phyloP scores from a whole-genome alignment of 306 rosid genomes.

The Prunus davidiana region DNA sequence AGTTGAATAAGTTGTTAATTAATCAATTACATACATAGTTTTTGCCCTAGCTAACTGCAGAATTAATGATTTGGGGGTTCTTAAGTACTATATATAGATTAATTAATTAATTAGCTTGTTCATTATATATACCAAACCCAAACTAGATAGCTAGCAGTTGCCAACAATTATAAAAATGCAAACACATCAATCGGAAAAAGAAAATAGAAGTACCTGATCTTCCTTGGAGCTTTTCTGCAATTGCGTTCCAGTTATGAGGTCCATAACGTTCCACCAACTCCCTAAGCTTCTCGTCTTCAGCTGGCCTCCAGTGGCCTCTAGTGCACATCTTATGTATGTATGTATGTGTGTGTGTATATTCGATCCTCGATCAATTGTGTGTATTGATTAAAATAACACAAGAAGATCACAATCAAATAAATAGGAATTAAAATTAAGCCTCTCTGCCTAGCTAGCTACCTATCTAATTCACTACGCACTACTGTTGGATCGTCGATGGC shows the following conservation, averaged over 20 bases:
- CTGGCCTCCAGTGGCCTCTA: slow-evolving; percentile 99
- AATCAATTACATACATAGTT: too few species aligned
- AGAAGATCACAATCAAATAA: not conserved
- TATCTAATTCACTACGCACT: not conserved
- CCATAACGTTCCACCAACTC: slow-evolving; percentile 90
- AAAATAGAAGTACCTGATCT: slow-evolving; percentile 61
- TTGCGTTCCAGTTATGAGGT: slow-evolving; percentile 99
- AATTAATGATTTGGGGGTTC: too few species aligned
- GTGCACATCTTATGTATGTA: slow-evolving; percentile 56
- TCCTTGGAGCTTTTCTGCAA: slow-evolving; percentile 90
- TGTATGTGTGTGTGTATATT: not conserved
- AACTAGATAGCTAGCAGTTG: not conserved
- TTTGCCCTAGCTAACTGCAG: too few species aligned
- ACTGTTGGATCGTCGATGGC: too few species aligned
- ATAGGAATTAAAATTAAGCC: not conserved
- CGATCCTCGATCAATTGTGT: not conserved
- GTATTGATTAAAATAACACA: not conserved
- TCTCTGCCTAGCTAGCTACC: not conserved
- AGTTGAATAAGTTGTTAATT: too few species aligned
- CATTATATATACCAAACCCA: not conserved
- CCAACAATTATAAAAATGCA: not conserved
- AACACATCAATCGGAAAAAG: not conserved
- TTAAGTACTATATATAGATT: too few species aligned
- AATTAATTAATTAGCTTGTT: too few species aligned
- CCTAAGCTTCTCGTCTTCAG: slow-evolving; percentile 82